Percentiles rank a stretch among this genome's conserved stretches.
Evolutionary conservation across 1,284 basidiomycete species (phyloP).

Genomic region (Marasmius oreades): DNA sequence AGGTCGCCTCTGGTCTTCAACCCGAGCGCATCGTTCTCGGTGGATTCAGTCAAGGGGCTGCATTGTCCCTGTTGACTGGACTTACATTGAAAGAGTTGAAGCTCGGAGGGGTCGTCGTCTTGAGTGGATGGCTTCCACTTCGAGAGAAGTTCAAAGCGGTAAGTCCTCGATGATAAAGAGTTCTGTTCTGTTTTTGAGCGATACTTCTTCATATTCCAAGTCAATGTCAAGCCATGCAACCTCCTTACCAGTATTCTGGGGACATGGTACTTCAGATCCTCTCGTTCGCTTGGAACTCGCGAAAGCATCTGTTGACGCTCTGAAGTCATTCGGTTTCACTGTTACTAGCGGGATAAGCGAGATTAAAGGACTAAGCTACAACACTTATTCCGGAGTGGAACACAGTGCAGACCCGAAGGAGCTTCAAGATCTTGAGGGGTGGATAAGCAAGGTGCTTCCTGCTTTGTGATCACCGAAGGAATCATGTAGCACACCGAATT

Average conservation of each 20-base stretch:
- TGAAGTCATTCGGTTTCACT: conserved; percentile 49
- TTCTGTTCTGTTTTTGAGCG: conserved; percentile 9
- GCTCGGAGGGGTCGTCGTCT: conserved; percentile 67
- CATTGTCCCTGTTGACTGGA: conserved; percentile 74
- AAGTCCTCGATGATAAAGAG: conserved; percentile 21
- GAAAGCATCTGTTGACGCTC: conserved; percentile 47
- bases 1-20: conserved; percentile 70
- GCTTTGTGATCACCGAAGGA: neutral
- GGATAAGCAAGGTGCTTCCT: conserved; percentile 55
- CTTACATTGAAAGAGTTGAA: conserved; percentile 59
- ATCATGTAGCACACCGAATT: too few relatives aligned
- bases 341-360: conserved; percentile 24
- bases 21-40: conserved; percentile 72
- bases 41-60: conserved; percentile 87
- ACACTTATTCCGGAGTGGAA: conserved; percentile 54
- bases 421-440: conserved; percentile 59
- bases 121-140: conserved; percentile 80
- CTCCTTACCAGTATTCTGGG: conserved; percentile 82
- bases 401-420: conserved; percentile 65
- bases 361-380: conserved; percentile 53
- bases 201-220: conserved; percentile 28
- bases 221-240: conserved; percentile 54
- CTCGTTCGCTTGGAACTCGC: conserved; percentile 58
- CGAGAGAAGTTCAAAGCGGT: conserved; percentile 62
- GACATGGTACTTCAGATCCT: conserved; percentile 78